phyloP scores from a whole-genome alignment of 2,329 filamentous ascomycete species.

The Calonectria naviculata region DNA sequence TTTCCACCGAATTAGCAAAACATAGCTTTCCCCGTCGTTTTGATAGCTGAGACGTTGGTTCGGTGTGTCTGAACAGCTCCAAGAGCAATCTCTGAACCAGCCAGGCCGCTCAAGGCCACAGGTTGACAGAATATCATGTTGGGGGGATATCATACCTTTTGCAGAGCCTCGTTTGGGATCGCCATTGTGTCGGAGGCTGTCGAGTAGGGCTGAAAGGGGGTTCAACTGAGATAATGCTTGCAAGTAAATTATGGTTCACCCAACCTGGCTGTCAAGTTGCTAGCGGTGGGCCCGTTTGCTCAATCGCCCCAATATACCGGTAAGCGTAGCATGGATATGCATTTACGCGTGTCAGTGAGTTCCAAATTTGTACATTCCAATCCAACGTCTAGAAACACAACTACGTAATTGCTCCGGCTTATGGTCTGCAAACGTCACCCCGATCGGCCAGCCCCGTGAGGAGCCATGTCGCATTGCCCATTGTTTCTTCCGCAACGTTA shows the following conservation, averaged over 20 bases:
- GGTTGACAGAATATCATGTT: neutral
- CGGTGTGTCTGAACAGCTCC: neutral
- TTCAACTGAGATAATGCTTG: neutral
- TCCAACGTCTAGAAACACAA: neutral
- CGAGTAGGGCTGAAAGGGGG: neutral
- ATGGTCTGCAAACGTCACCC: neutral
- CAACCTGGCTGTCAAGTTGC: neutral
- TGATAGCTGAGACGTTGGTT: neutral
- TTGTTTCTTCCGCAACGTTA: neutral
- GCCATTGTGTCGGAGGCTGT: conserved; percentile 73
- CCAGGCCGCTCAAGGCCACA: neutral
- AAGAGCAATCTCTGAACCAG: neutral
- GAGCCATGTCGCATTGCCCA: neutral
- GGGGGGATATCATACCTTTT: conserved; percentile 74
- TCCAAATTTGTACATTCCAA: neutral
- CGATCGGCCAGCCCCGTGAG: neutral
- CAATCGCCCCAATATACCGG: neutral
- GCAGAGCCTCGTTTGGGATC: conserved; percentile 91
- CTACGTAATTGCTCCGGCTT: neutral
- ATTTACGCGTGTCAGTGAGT: neutral
- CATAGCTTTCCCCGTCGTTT: neutral
- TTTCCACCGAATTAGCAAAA: neutral
- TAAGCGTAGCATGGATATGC: neutral
- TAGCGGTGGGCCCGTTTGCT: neutral
- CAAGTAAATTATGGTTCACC: conserved; percentile 2